Evolutionary conservation across 495 filamentous ascomycete genomes (phyloP), one percentile per base, ranked within the genome.

Genomic region (Talaromyces borbonicus): DNA sequence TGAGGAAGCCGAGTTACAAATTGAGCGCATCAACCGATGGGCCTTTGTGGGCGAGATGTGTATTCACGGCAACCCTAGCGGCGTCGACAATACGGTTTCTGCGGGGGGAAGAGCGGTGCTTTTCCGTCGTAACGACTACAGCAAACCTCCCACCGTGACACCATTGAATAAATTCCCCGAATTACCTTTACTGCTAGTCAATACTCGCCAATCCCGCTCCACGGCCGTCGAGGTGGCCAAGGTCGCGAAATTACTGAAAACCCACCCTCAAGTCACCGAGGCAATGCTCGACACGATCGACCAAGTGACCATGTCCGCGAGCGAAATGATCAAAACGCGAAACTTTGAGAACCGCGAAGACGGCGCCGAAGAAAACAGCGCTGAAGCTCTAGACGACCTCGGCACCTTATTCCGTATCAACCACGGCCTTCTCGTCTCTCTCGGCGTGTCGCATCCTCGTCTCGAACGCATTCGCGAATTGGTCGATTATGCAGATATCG

Each of bases 21-120:
- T 90, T 15, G 84, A 92, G 60, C 75, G 87, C 49, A 87, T 93
- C 53, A 93, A 93, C 60, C 74, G 79, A 36, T 93, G 87, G 87
- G 87, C 87, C 0, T 90, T 88, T 56, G 87, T 93, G 4, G 83
- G 81, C 26, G 87, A 93, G 62, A 81, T 90, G 77, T 85, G 83
- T 53, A 90, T 92, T 42, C 87, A 93, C 60, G 86, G 85, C 20
- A 90, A 88, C 57, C 87, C 87, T 2, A 87, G 82, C 2, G 87
- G 87, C 0, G 83, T 93, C 33, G 87, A 93, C 68, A 93, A 93
- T 58, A 92, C 87, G 1, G 87, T 93, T 22, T 66, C 87, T 8
- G 80, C 84, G 2, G 75, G 83, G 40, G 87, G 87, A 25, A 89
- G 85, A 63, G 87, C 85, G 0, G 86, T 90, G 0, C 65, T 90